A percentile compares a stretch with the other conserved stretches of the same genome.
phyloP scores from a whole-genome alignment of 345 rosid genomes.

The Populus tremula region DNA sequence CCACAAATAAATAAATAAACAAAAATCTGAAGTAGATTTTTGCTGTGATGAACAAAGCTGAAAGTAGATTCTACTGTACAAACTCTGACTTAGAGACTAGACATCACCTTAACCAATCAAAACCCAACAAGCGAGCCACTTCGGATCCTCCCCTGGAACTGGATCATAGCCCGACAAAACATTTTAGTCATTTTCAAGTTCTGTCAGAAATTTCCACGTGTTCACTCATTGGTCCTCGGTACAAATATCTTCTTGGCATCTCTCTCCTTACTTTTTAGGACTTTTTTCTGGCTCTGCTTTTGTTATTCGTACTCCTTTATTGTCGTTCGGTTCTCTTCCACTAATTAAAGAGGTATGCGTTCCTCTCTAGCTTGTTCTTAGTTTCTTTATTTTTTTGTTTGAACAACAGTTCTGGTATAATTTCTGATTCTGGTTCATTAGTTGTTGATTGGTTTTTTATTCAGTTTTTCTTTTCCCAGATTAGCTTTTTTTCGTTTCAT shows the following conservation, averaged over 20 bases:
- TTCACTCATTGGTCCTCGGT: slow-evolving; percentile 2
- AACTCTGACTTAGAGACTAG: background rate
- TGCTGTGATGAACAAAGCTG: background rate
- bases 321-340: slow-evolving; percentile 8
- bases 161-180: background rate
- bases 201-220: slow-evolving; percentile 18
- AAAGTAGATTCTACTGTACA: background rate
- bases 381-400: background rate
- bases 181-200: slow-evolving; percentile 8
- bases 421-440: background rate
- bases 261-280: background rate
- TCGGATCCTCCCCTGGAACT: slow-evolving; percentile 9
- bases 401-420: background rate
- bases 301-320: background rate
- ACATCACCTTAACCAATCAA: slow-evolving; percentile 13
- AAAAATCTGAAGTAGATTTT: background rate
- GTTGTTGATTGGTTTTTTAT: background rate
- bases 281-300: slow-evolving; percentile 1
- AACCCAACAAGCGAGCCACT: background rate
- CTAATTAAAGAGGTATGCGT: slow-evolving; percentile 14
- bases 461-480: background rate
- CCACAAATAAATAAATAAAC: background rate
- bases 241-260: slow-evolving; percentile 30
- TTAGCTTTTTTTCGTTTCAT: background rate
- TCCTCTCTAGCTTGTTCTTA: slow-evolving; percentile 8